These are phyloP conservation scores for Aspergillus carbonarius DNA, from an alignment of 2,329 filamentous ascomycete species.

Conservation along the genomic window DNA sequence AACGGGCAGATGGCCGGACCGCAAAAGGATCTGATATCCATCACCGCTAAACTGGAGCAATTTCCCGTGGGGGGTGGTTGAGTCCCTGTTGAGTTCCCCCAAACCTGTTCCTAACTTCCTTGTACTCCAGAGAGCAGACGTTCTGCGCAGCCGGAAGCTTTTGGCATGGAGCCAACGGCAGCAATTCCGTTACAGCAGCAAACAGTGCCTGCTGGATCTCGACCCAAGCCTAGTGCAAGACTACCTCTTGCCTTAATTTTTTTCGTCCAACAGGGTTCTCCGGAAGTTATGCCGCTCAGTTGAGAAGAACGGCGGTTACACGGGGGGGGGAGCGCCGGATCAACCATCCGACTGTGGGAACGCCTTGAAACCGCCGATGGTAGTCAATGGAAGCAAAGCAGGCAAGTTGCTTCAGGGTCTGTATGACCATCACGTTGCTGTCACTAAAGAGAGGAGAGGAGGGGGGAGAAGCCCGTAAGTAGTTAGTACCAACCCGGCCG, in stretches of 20 bases:
- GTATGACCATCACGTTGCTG: slow-evolving; percentile 9
- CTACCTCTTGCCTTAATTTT: slow-evolving; percentile 6
- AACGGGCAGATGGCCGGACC: slow-evolving; percentile 9
- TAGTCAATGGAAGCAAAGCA: slow-evolving; percentile 1
- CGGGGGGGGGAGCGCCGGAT: slow-evolving; percentile 23
- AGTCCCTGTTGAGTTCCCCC: neutral
- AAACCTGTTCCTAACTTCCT: too few species aligned
- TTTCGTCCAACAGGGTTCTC: slow-evolving; percentile 27
- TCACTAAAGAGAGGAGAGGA: neutral
- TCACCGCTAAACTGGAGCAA: neutral
- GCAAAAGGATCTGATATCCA: neutral
- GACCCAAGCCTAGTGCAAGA: slow-evolving; percentile 5
- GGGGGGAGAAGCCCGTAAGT: neutral
- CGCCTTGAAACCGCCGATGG: slow-evolving; percentile 14
- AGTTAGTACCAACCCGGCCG: neutral
- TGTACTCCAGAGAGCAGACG: neutral
- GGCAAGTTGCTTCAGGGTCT: slow-evolving; percentile 1
- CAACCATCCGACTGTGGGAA: slow-evolving; percentile 25
- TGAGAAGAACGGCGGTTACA: slow-evolving; percentile 28
- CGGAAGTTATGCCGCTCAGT: slow-evolving; percentile 32
- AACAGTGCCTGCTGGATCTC: slow-evolving; percentile 20
- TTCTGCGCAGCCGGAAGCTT: neutral
- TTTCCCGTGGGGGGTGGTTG: neutral
- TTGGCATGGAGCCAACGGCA: neutral
- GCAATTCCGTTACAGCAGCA: slow-evolving; percentile 3